phyloP scores from a whole-genome alignment of 2,329 filamentous ascomycete genomes.

The Lomentospora prolificans region DNA sequence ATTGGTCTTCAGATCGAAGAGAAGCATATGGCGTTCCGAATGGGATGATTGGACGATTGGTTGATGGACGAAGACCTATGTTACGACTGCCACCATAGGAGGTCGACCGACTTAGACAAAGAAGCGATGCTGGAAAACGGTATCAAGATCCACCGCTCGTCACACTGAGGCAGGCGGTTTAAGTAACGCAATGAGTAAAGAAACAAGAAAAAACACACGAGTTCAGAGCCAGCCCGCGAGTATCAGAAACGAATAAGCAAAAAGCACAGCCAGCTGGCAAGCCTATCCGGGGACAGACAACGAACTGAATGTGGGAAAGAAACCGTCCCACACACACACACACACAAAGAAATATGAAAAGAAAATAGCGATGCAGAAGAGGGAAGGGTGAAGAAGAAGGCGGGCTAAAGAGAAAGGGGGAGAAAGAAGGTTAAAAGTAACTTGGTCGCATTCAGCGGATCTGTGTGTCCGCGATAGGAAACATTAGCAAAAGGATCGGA shows the following conservation, averaged over 20 bases:
- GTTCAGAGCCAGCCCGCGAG: not conserved
- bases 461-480: not conserved
- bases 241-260: not conserved
- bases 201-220: not conserved
- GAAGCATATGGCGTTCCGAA: not conserved
- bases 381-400: not conserved
- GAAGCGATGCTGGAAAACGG: no score
- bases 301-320: not conserved
- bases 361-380: not conserved
- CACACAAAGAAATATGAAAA: not conserved
- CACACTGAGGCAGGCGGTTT: not conserved
- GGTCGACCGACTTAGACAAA: no score
- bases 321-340: not conserved
- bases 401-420: not conserved
- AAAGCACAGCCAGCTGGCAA: constrained; percentile 4
- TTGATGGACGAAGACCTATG: no score
- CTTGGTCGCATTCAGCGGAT: not conserved
- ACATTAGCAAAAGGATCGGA: no score
- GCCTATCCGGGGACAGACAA: not conserved
- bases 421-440: not conserved
- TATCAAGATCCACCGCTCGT: not conserved
- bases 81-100: no score
- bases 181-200: not conserved
- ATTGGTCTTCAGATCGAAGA: not conserved
- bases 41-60: no score